These are phyloP conservation scores for Magnusiomyces sp. DNA, from an alignment of 1,139 yeast species.

Conservation along the genomic window DNA sequence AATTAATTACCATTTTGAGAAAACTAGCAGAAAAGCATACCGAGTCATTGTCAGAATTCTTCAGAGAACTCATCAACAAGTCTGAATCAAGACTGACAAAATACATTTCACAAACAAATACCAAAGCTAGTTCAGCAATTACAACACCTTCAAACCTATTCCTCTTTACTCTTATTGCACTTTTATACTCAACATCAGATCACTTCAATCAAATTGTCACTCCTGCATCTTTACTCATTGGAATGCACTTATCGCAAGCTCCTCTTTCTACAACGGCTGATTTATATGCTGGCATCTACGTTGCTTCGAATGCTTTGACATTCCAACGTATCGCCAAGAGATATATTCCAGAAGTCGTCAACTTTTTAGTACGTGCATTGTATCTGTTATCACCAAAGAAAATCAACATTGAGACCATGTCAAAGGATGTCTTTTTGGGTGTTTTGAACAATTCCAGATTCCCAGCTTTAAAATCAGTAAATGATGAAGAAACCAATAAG, in stretches of 20 bases:
- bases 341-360: slow-evolving; percentile 67
- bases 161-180: slow-evolving; percentile 63
- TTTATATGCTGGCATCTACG: slow-evolving; percentile 45
- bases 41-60: slow-evolving; percentile 49
- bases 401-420: slow-evolving; percentile 2
- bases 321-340: slow-evolving; percentile 79
- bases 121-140: slow-evolving; percentile 18
- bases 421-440: slow-evolving; percentile 9
- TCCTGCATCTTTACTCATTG: slow-evolving; percentile 67
- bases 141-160: slow-evolving; percentile 44
- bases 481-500: not conserved
- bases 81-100: slow-evolving; percentile 9
- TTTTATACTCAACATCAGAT: slow-evolving; percentile 86
- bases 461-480: not conserved
- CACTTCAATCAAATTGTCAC: slow-evolving; percentile 88
- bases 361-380: slow-evolving; percentile 40
- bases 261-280: slow-evolving; percentile 35
- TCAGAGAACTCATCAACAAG: slow-evolving; percentile 38
- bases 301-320: slow-evolving; percentile 54
- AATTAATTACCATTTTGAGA: slow-evolving; percentile 45
- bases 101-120: slow-evolving; percentile 6
- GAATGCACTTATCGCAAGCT: slow-evolving; percentile 55
- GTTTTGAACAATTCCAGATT: not conserved
- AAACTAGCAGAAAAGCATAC: slow-evolving; percentile 59
- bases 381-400: slow-evolving; percentile 13